Evolutionary conservation across 345 rosid species (phyloP).

Genomic region (Dipteronia dyeriana): DNA sequence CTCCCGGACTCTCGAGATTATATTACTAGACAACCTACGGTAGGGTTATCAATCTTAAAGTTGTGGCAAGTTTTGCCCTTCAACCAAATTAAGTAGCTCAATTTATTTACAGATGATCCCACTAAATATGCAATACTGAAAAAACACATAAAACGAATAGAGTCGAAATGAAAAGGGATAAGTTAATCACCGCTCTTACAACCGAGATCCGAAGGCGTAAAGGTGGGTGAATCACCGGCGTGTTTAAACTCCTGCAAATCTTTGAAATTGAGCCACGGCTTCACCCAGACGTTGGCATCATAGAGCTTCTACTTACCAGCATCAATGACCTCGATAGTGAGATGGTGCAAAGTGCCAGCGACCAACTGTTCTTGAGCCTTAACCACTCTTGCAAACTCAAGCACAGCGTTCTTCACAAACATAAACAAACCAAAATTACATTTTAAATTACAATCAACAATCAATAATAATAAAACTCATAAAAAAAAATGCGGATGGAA

Average conservation of each 20-base stretch:
- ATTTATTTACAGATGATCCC: too few species aligned
- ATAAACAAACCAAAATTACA: neutral
- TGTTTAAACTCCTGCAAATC: constrained; percentile 92
- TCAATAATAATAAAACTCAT: neutral
- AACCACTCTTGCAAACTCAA: constrained; percentile 87
- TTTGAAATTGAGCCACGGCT: constrained; percentile 85
- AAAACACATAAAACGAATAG: neutral
- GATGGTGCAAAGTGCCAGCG: constrained; percentile 79
- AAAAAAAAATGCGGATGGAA: neutral
- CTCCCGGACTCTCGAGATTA: too few species aligned
- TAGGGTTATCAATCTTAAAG: too few species aligned
- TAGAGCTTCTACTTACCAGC: constrained; percentile 86
- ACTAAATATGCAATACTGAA: too few species aligned
- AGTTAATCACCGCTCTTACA: constrained; percentile 53
- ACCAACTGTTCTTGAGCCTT: constrained; percentile 90
- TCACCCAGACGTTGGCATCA: constrained; percentile 93
- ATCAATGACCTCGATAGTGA: constrained; percentile 78
- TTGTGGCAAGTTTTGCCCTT: too few species aligned
- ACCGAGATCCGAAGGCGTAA: constrained; percentile 83
- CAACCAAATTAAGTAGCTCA: too few species aligned
- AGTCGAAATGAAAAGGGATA: neutral
- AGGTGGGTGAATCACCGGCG: constrained; percentile 52
- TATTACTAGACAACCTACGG: too few species aligned
- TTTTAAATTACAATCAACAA: neutral
- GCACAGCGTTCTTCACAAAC: constrained; percentile 58